These are phyloP conservation scores for Aspergillus alliaceus DNA, from an alignment of 2,329 filamentous ascomycete genomes.

Conservation along the genomic window DNA sequence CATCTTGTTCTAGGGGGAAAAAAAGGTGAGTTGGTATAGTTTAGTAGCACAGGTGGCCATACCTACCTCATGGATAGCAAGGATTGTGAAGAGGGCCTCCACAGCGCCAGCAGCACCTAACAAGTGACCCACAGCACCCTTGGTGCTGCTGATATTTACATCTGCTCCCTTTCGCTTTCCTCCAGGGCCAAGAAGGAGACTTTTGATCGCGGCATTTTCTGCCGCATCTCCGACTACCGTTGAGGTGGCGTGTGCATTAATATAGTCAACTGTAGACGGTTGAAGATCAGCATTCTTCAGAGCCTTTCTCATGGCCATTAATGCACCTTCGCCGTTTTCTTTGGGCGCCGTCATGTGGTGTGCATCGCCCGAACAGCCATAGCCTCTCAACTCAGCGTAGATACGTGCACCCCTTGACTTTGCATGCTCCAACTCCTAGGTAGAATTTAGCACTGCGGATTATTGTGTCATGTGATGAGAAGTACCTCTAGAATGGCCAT, in stretches of 20 bases:
- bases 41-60: neutral
- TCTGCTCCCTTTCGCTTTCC: conserved; percentile 62
- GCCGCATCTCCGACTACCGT: conserved; percentile 83
- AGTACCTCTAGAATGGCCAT: conserved; percentile 76
- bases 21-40: neutral
- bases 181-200: conserved; percentile 71
- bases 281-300: conserved; percentile 69
- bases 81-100: conserved; percentile 80
- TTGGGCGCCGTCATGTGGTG: conserved; percentile 90
- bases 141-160: conserved; percentile 88
- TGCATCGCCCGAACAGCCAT: conserved; percentile 87
- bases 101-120: conserved; percentile 88
- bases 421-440: conserved; percentile 78
- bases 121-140: conserved; percentile 88
- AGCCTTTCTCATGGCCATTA: conserved; percentile 80
- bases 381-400: conserved; percentile 86
- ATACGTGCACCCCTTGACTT: conserved; percentile 74
- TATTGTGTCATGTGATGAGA: neutral
- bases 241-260: conserved; percentile 94
- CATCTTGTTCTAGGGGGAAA: conserved; percentile 73
- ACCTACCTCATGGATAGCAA: conserved; percentile 75
- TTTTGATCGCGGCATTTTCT: conserved; percentile 79
- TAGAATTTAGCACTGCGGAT: neutral
- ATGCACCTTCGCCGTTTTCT: conserved; percentile 77
- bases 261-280: conserved; percentile 76